These are phyloP conservation scores for Curvularia spicifera DNA, from an alignment of 2,329 filamentous ascomycete genomes.

Conservation along the genomic window DNA sequence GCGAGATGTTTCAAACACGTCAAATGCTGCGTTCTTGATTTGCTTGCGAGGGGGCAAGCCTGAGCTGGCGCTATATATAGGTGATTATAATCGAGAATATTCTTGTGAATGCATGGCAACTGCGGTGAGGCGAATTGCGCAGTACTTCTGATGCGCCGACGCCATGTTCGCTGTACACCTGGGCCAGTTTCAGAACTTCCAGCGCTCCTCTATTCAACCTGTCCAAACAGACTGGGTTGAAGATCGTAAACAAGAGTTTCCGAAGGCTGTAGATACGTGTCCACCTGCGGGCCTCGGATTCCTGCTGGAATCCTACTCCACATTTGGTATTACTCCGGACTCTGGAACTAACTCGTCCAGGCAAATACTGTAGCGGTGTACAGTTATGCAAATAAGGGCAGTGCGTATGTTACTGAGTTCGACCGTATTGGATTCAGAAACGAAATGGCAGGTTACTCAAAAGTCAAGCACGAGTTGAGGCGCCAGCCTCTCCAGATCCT, in stretches of 20 bases:
- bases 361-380: neutral
- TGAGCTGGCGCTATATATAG: neutral
- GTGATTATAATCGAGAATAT: neutral
- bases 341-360: neutral
- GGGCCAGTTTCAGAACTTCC: neutral
- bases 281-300: neutral
- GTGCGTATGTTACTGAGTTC: neutral
- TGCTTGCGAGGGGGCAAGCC: constrained; percentile 1
- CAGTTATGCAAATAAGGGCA: neutral
- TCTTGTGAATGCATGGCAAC: constrained; percentile 7
- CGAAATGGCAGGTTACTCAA: constrained; percentile 49
- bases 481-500: constrained; percentile 87
- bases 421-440: neutral
- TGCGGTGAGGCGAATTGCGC: neutral
- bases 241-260: neutral
- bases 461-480: constrained; percentile 88
- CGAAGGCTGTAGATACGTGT: neutral
- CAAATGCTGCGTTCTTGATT: constrained; percentile 18
- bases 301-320: neutral
- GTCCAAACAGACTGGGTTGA: neutral
- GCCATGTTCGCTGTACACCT: neutral
- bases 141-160: neutral
- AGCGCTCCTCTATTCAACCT: neutral
- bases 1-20: constrained; percentile 21
- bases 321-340: neutral